Percentiles rank a stretch among this genome's conserved stretches.
These are phyloP conservation scores for Crassisporium funariophilum DNA, from an alignment of 768 basidiomycete genomes.

Conservation along the genomic window DNA sequence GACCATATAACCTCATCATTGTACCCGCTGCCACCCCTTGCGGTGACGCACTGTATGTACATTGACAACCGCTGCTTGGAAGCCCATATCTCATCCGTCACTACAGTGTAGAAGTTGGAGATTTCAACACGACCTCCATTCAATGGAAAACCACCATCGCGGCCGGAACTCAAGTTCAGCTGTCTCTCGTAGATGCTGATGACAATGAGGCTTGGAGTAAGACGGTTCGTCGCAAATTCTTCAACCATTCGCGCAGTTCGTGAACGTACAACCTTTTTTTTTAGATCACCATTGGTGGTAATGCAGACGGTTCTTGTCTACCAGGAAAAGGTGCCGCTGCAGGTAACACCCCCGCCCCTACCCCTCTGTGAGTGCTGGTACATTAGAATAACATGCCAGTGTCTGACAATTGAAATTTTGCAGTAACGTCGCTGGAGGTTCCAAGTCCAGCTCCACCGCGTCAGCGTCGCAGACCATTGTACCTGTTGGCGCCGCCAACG, in stretches of 20 bases:
- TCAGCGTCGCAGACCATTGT: slow-evolving; percentile 7
- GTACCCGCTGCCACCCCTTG: slow-evolving; percentile 58
- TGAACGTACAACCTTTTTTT: slow-evolving; percentile 3
- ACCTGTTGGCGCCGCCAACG: slow-evolving; percentile 49
- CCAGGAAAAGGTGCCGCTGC: too few relatives aligned
- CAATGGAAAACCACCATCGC: slow-evolving; percentile 50
- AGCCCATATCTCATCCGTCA: background rate
- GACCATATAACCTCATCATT: slow-evolving; percentile 62
- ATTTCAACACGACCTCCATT: slow-evolving; percentile 45
- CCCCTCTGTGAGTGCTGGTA: slow-evolving; percentile 19
- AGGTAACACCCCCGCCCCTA: slow-evolving; percentile 5
- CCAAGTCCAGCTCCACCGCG: slow-evolving; percentile 9
- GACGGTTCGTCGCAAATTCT: slow-evolving; percentile 41
- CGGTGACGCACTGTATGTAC: slow-evolving; percentile 57
- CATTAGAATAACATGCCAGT: too few relatives aligned
- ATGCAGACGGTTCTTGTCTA: too few relatives aligned
- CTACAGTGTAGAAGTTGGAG: slow-evolving; percentile 60
- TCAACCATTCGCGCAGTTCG: slow-evolving; percentile 6
- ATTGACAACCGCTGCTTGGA: background rate
- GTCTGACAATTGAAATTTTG: background rate
- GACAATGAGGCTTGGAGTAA: slow-evolving; percentile 71
- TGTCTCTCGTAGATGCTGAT: slow-evolving; percentile 55
- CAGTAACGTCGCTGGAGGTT: background rate
- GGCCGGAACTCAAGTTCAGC: slow-evolving; percentile 47
- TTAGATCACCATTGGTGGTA: slow-evolving; percentile 42